Conservation (phyloP, 2,329 filamentous ascomycete genomes). For the Sphaceloma murrayae region DNA sequence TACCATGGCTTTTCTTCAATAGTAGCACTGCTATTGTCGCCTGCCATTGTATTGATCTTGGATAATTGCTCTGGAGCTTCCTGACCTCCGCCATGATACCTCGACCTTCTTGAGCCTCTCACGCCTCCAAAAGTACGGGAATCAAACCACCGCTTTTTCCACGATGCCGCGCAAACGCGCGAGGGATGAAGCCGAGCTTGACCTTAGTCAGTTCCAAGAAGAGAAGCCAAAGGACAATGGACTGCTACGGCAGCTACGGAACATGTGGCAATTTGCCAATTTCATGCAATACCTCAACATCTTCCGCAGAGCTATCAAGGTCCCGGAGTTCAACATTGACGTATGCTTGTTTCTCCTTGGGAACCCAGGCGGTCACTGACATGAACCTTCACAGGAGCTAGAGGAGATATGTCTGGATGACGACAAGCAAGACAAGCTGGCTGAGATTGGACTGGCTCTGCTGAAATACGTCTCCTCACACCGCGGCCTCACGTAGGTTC, state of each 20-base stretch:
- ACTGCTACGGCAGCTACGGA: conserved; percentile 61
- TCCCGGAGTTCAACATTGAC: conserved; percentile 85
- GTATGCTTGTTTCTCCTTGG: conserved; percentile 41
- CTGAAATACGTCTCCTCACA: conserved; percentile 92
- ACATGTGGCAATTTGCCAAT: conserved; percentile 93
- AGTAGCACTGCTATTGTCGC: background rate
- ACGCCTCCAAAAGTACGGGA: background rate
- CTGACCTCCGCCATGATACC: background rate
- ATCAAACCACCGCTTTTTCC: conserved; percentile 19
- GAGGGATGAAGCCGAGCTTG: conserved; percentile 44
- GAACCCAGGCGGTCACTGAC: conserved; percentile 23
- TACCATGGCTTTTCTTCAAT: no score
- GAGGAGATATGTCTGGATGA: conserved; percentile 82
- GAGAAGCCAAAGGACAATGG: conserved; percentile 24
- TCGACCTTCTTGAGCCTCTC: background rate
- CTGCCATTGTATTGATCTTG: background rate
- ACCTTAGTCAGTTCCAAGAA: conserved; percentile 22
- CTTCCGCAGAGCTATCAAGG: conserved; percentile 82
- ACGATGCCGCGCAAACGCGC: conserved; percentile 49
- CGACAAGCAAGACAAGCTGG: conserved; percentile 58
- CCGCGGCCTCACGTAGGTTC: conserved; percentile 73
- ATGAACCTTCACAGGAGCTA: conserved; percentile 55
- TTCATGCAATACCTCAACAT: conserved; percentile 87
- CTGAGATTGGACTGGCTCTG: conserved; percentile 73
- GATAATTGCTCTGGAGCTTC: background rate